Base-by-base conservation (phyloP, 352 stramenopile species). In the Globisporangium barbulae region DNA sequence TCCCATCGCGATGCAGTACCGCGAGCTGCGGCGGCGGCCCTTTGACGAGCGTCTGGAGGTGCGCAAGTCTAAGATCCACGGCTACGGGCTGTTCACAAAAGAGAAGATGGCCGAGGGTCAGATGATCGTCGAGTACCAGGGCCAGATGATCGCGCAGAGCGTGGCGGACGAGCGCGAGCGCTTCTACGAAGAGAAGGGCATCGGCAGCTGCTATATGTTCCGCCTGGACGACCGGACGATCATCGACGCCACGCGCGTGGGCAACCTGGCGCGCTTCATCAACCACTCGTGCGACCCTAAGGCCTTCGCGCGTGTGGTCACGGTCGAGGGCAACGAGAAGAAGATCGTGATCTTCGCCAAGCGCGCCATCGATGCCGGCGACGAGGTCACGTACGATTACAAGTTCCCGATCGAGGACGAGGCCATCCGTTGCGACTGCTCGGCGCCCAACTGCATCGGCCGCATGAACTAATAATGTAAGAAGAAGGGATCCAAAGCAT, bases 151-250 rank as follows among this genome's bases (percentile, higher is more conserved):
- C 69, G 71, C 78, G n/a, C 86, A 97, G 64, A 55, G 72, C 15
- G 89, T 98, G 28, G 94, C 96, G 0, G 96, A 99, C 63, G 93
- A 93, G 54, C 88, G 96, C 15, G 96, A 99, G 68, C 84, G 91
- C 47, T 76, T 91, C 60, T 99, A 99, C 65, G 94, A 99, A 66
- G 89, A 93, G 45, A 88, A 88, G 65, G 93, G 92, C 13, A 88
- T 98, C 52, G 96, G 96, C 37, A 97, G 85, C 55, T 98, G 97
- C 78, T 99, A 99, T 78, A 98, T 99, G 89, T 99, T 99, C 76
- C 89, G 94, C n/a, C 61, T 98, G 33, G 94, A 99, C 67, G 82
- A 96, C 52, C 79, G 91, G n/a, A 88, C 83, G 15, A 98, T 99
- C 65, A 97, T 99, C 33, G 96, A 99, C 61, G 94, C 96, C 1